phyloP scores from a whole-genome alignment of 306 rosid genomes.

The Quercus agrifolia region DNA sequence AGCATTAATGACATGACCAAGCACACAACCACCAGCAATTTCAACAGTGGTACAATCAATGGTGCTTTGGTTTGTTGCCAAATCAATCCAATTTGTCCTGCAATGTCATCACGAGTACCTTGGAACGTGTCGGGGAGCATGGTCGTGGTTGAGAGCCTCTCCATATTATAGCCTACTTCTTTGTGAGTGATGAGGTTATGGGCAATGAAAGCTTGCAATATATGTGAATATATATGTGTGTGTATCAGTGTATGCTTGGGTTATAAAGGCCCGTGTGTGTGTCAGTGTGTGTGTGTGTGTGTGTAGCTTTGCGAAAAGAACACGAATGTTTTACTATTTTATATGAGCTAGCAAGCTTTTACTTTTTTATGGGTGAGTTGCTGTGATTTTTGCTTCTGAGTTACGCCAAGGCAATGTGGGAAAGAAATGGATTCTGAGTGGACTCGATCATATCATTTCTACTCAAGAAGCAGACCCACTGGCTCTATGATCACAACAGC shows the following conservation, averaged over 20 bases:
- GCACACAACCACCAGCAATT: conserved; percentile 44
- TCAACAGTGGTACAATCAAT: conserved; percentile 60
- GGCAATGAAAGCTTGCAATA: conserved; percentile 9
- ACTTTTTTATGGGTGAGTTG: not conserved
- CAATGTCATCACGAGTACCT: conserved; percentile 28
- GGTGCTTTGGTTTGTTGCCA: conserved; percentile 62
- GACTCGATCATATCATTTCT: conserved; percentile 17
- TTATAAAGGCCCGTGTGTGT: not conserved
- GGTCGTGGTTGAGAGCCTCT: conserved; percentile 18
- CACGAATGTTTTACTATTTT: conserved; percentile 37
- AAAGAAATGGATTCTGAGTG: conserved; percentile 29
- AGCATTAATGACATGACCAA: conserved; percentile 78
- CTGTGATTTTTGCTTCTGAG: conserved; percentile 61
- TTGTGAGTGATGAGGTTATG: not conserved
- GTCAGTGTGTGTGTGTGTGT: not conserved
- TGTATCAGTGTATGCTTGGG: not conserved
- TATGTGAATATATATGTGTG: conserved; percentile 3
- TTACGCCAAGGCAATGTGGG: conserved; percentile 40
- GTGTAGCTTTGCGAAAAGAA: conserved; percentile 56
- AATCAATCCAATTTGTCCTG: conserved; percentile 42
- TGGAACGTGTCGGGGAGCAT: conserved; percentile 15
- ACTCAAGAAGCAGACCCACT: conserved; percentile 19
- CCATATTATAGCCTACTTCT: conserved; percentile 32
- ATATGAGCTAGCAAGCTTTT: not conserved
- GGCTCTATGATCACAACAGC: conserved; percentile 16